phyloP scores from a whole-genome alignment of 495 filamentous ascomycete genomes.

The Penicillium silybi region DNA sequence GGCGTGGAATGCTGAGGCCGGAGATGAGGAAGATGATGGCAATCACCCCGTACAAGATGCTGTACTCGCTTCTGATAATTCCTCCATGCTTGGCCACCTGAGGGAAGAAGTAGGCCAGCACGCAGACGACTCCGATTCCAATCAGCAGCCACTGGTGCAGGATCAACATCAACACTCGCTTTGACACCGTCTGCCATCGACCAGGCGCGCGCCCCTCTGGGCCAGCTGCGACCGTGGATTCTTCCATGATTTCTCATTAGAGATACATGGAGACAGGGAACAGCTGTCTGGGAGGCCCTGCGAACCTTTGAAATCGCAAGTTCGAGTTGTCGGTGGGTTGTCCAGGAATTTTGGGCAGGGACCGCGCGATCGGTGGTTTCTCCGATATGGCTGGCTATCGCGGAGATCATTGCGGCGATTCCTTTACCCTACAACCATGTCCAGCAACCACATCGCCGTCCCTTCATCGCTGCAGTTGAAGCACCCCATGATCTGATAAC shows the following conservation, averaged over 20 bases:
- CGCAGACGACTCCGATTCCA: slow-evolving; percentile 48
- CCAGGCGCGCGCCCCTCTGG: not conserved
- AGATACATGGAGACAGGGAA: not conserved
- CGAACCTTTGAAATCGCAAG: not conserved
- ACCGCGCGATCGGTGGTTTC: slow-evolving; percentile 21
- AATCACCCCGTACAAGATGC: slow-evolving; percentile 50
- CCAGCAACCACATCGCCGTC: not conserved
- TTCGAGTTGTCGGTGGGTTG: not conserved
- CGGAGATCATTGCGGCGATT: slow-evolving; percentile 16
- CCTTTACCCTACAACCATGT: slow-evolving; percentile 3
- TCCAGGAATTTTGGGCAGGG: not conserved
- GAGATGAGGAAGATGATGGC: slow-evolving; percentile 53
- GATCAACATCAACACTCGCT: slow-evolving; percentile 31
- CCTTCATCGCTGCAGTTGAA: not conserved
- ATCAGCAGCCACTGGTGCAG: slow-evolving; percentile 55
- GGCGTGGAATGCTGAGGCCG: slow-evolving; percentile 49
- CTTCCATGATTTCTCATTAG: slow-evolving; percentile 11
- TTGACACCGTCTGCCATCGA: slow-evolving; percentile 12
- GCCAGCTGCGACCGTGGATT: not conserved
- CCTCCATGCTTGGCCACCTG: slow-evolving; percentile 51
- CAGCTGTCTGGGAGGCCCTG: not conserved
- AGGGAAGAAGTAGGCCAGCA: slow-evolving; percentile 51
- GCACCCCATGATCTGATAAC: not conserved
- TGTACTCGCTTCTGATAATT: slow-evolving; percentile 50
- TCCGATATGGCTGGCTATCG: slow-evolving; percentile 8